Conservation (phyloP, 352 stramenopile species). For the Phytophthora pinifolia region DNA sequence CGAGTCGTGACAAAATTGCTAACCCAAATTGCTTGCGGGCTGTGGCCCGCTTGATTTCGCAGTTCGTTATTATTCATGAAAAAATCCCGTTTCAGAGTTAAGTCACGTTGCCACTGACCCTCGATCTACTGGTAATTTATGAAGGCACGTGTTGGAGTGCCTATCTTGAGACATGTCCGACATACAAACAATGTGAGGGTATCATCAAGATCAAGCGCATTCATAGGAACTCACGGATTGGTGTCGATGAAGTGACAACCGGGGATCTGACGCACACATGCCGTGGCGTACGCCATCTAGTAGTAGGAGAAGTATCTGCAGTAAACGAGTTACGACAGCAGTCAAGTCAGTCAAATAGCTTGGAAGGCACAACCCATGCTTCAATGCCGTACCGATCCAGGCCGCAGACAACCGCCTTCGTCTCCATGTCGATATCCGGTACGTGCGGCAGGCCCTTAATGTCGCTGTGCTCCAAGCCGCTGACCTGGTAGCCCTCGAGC, state of each 20-base stretch:
- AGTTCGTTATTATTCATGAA: too few relatives aligned
- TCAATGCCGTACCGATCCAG: constrained; percentile 54
- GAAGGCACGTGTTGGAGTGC: too few relatives aligned
- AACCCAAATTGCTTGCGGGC: too few relatives aligned
- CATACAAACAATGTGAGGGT: too few relatives aligned
- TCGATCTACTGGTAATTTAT: too few relatives aligned
- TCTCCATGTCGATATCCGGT: constrained; percentile 66
- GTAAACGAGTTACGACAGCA: not conserved
- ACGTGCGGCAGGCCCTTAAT: constrained; percentile 67
- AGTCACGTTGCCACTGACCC: too few relatives aligned
- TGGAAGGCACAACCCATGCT: not conserved
- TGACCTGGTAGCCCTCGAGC: constrained; percentile 65
- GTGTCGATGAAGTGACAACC: constrained; percentile 82
- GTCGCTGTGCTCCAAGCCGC: constrained; percentile 68
- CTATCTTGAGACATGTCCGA: too few relatives aligned
- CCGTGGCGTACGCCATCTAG: constrained; percentile 83
- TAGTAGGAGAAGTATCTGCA: constrained; percentile 78
- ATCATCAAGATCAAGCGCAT: too few relatives aligned
- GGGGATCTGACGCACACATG: constrained; percentile 67
- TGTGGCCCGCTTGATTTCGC: too few relatives aligned
- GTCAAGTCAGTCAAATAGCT: not conserved
- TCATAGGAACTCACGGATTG: constrained; percentile 57
- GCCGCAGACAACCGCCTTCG: constrained; percentile 80
- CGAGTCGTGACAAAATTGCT: too few relatives aligned
- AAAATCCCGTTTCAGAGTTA: too few relatives aligned